phyloP scores from a whole-genome alignment of 140 eudicot species.

The Ambrosia hybrid region DNA sequence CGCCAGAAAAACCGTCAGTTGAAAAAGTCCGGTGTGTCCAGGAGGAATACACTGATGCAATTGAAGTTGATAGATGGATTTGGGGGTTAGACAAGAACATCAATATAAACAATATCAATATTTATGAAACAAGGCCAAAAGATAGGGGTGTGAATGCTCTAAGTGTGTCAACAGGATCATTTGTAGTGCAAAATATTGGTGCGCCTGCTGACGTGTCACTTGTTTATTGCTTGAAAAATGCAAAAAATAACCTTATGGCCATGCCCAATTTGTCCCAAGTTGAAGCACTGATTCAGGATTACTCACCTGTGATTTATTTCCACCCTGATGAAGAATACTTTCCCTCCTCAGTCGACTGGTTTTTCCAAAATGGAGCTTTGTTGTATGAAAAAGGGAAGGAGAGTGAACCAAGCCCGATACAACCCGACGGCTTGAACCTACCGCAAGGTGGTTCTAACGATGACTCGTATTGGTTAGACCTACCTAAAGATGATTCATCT shows the following conservation, averaged over 20 bases:
- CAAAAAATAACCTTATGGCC: conserved; percentile 19
- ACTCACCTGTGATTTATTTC: conserved; percentile 51
- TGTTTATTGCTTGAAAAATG: conserved; percentile 46
- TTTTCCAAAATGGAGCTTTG: conserved; percentile 60
- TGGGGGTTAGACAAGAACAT: conserved; percentile 46
- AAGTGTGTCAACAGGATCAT: conserved; percentile 48
- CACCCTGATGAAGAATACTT: conserved; percentile 54
- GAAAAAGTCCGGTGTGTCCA: conserved; percentile 56
- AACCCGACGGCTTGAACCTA: conserved; percentile 53
- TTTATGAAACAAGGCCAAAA: conserved; percentile 47
- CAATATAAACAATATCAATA: conserved; percentile 24
- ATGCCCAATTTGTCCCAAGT: conserved; percentile 62
- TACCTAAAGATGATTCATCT: conserved; percentile 42
- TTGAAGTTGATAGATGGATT: conserved; percentile 44
- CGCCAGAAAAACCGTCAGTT: conserved; percentile 46
- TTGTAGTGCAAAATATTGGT: conserved; percentile 38
- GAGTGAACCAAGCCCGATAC: conserved; percentile 32
- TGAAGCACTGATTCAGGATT: conserved; percentile 43
- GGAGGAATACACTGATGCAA: conserved; percentile 39
- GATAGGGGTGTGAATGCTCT: conserved; percentile 45
- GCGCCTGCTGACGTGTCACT: neutral
- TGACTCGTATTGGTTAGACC: conserved; percentile 62
- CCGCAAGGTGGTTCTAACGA: conserved; percentile 63
- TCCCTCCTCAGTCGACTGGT: conserved; percentile 58
- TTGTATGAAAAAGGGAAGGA: conserved; percentile 50